Percentiles rank a stretch among this genome's conserved stretches.
phyloP scores from a whole-genome alignment of 179 eudicot genomes.

The Beta corolliflora region DNA sequence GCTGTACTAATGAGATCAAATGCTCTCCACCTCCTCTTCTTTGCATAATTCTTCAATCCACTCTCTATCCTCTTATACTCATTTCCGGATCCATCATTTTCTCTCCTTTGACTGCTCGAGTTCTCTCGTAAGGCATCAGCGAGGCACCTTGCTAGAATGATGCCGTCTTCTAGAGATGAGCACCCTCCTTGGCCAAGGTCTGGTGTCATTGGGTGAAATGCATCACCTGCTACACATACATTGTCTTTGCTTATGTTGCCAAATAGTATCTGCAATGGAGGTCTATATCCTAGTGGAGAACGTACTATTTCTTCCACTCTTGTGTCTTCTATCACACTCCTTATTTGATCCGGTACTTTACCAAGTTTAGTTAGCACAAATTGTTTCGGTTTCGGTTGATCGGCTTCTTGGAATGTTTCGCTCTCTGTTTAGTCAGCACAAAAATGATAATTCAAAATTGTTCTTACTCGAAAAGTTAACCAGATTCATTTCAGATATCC shows the following conservation, averaged over 20 bases:
- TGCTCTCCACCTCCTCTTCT: constrained; percentile 41
- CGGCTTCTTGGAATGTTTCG: constrained; percentile 33
- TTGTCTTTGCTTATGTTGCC: constrained; percentile 49
- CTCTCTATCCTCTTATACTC: constrained; percentile 34
- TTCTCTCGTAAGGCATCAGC: constrained; percentile 32
- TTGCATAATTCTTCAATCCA: constrained; percentile 33
- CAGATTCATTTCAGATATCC: too few relatives aligned
- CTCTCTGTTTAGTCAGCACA: constrained; percentile 18
- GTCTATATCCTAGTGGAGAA: constrained; percentile 41
- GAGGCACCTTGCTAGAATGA: constrained; percentile 44
- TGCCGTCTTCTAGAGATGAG: constrained; percentile 54
- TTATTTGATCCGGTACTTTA: constrained; percentile 33
- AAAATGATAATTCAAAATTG: too few relatives aligned
- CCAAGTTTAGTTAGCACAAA: constrained; percentile 44
- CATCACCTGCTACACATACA: constrained; percentile 61
- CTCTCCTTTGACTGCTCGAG: not conserved
- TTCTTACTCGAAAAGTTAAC: too few relatives aligned
- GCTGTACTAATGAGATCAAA: constrained; percentile 34
- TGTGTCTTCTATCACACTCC: constrained; percentile 37
- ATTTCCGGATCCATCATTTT: not conserved
- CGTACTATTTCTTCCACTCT: constrained; percentile 29
- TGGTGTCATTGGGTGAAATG: constrained; percentile 66
- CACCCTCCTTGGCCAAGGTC: constrained; percentile 75
- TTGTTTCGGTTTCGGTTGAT: constrained; percentile 47
- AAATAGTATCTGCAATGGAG: constrained; percentile 40